Conservation (phyloP, 2,329 filamentous ascomycete genomes). For the Colletotrichum cuscutae region DNA sequence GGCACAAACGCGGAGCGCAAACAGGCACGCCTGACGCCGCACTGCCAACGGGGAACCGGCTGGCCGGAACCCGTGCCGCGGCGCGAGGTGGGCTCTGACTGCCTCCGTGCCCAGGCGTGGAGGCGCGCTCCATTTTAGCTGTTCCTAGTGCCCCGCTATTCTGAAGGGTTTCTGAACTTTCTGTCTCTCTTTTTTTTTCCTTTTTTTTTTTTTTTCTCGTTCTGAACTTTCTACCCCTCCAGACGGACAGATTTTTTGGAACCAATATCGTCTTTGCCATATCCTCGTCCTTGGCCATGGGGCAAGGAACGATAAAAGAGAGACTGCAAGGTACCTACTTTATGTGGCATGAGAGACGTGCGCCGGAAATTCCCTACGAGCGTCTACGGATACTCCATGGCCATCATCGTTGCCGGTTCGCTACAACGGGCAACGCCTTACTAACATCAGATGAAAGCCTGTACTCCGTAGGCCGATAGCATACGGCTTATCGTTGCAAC, state of each 20-base stretch:
- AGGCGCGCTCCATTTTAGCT: conserved; percentile 6
- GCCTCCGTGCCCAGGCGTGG: conserved; percentile 8
- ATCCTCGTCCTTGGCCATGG: neutral
- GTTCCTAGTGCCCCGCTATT: neutral
- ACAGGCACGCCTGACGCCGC: neutral
- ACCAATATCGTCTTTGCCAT: neutral
- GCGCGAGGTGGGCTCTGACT: conserved; percentile 5
- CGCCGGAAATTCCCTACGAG: neutral
- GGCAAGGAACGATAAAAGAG: neutral
- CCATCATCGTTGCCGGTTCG: neutral
- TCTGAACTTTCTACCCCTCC: neutral
- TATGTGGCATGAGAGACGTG: neutral
- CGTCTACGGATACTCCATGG: neutral
- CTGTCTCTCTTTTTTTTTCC: neutral
- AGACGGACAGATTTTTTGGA: neutral
- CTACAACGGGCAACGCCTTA: neutral
- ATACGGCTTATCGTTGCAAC: neutral
- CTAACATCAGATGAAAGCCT: neutral
- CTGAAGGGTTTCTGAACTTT: neutral
- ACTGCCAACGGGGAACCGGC: conserved; percentile 26
- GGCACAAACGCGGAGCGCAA: conserved; percentile 7
- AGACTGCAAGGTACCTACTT: neutral
- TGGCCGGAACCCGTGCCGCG: conserved; percentile 29
- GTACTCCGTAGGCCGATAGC: neutral
- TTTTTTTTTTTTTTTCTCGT: neutral